Evolutionary conservation across 1,139 yeast species (phyloP).

Genomic region (Saccharomyces hybrid): DNA sequence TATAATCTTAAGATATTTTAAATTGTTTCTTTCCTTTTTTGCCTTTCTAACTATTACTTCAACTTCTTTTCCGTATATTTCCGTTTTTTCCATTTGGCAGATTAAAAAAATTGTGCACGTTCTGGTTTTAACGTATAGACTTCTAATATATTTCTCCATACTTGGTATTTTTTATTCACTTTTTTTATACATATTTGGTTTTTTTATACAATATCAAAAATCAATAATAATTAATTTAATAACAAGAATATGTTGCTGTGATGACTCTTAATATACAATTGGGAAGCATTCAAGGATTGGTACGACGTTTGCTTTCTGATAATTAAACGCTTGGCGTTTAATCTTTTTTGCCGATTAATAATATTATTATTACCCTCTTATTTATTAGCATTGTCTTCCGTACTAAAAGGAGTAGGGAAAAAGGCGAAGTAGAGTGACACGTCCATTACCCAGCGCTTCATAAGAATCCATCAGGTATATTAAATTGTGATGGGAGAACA

Average conservation of each 20-base stretch:
- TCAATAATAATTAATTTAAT: too few relatives aligned
- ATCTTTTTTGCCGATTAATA: too few relatives aligned
- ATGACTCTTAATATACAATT: neutral
- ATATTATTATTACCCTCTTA: neutral
- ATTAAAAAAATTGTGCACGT: neutral
- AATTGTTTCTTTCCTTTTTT: too few relatives aligned
- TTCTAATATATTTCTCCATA: neutral
- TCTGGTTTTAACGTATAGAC: neutral
- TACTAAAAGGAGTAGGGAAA: neutral
- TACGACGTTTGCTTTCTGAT: neutral
- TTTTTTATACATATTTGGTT: neutral
- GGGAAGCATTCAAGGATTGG: neutral
- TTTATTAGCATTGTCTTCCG: neutral
- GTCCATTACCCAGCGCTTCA: neutral
- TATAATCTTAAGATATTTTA: too few relatives aligned
- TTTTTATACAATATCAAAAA: neutral
- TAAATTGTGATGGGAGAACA: neutral
- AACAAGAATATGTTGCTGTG: too few relatives aligned
- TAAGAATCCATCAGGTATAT: neutral
- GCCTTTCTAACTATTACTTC: neutral
- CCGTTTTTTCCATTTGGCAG: neutral
- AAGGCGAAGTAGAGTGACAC: neutral
- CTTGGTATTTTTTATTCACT: neutral
- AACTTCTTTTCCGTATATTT: neutral
- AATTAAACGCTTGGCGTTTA: neutral